These are phyloP conservation scores for Mycena vitilis DNA, from an alignment of 768 basidiomycete species.

Conservation along the genomic window DNA sequence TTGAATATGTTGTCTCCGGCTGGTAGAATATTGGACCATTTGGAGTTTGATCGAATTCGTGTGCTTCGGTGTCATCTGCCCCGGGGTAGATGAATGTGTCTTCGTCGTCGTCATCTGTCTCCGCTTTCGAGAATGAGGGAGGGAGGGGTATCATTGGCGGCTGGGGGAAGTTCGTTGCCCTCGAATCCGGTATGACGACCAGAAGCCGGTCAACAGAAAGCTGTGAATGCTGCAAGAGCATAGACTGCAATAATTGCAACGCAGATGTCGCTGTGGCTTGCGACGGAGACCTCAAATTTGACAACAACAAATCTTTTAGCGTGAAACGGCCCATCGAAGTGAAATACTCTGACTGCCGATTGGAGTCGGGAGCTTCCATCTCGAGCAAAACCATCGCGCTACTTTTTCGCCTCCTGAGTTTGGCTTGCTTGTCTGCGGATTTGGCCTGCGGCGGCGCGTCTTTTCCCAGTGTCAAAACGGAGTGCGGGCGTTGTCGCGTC, in stretches of 20 bases:
- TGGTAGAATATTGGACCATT: conserved; percentile 59
- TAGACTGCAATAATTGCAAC: conserved; percentile 81
- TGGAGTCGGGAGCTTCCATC: conserved; percentile 81
- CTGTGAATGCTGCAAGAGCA: conserved; percentile 77
- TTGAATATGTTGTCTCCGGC: conserved; percentile 80
- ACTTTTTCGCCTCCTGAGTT: conserved; percentile 76
- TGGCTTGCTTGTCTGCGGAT: conserved; percentile 55
- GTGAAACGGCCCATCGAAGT: conserved; percentile 91
- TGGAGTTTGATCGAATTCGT: conserved; percentile 33
- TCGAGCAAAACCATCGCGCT: conserved; percentile 93
- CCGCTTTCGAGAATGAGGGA: conserved; percentile 37
- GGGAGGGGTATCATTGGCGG: conserved; percentile 54
- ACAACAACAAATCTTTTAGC: conserved; percentile 86
- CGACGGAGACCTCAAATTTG: conserved; percentile 78
- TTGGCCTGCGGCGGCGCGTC: conserved; percentile 49
- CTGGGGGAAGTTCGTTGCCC: conserved; percentile 80
- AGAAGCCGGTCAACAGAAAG: conserved; percentile 76
- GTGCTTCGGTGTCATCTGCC: conserved; percentile 42
- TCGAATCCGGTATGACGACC: conserved; percentile 72
- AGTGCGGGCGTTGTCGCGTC: conserved; percentile 53
- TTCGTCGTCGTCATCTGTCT: conserved; percentile 61
- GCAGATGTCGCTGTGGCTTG: conserved; percentile 79
- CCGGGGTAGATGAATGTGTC: conserved; percentile 59
- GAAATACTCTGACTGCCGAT: conserved; percentile 82
- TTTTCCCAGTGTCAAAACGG: conserved; percentile 58